Evolutionary conservation across 352 stramenopile species (phyloP).

Genomic region (Globisporangium middletonii): DNA sequence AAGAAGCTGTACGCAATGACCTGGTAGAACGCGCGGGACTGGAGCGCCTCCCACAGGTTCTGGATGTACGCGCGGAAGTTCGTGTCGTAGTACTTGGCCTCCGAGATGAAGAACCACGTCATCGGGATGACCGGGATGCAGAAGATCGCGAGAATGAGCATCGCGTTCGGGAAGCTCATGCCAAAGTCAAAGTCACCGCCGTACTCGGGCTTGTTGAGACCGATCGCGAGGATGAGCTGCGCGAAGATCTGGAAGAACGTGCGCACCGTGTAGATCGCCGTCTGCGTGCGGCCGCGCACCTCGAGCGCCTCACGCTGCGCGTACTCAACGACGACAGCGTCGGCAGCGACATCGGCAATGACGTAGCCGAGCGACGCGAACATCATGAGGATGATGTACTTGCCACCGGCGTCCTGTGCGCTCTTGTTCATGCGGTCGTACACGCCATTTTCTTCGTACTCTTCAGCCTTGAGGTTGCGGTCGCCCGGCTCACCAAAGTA

Average conservation of each 20-base stretch:
- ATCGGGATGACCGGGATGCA: conserved; percentile 30
- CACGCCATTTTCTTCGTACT: conserved; percentile 17
- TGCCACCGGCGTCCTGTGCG: conserved; percentile 22
- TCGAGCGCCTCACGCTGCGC: conserved; percentile 37
- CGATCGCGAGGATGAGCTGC: conserved; percentile 27
- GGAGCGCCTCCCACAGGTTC: conserved; percentile 14
- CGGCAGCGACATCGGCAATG: conserved; percentile 36
- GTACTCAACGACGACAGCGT: conserved; percentile 48
- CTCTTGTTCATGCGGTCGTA: conserved; percentile 21
- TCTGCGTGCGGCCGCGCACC: conserved; percentile 40
- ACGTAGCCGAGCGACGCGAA: conserved; percentile 41
- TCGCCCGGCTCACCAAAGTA: conserved; percentile 29
- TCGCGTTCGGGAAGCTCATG: conserved; percentile 31
- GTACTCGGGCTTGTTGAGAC: conserved; percentile 35
- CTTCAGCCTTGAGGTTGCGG: conserved; percentile 19
- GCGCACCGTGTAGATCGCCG: conserved; percentile 37
- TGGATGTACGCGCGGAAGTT: conserved; percentile 16
- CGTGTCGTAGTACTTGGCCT: neutral
- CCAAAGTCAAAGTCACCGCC: conserved; percentile 37
- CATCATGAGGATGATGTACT: conserved; percentile 43
- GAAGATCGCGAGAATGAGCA: conserved; percentile 27
- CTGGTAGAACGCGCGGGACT: conserved; percentile 19
- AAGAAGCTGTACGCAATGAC: conserved; percentile 22
- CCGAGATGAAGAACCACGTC: conserved; percentile 16
- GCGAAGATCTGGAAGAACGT: conserved; percentile 32